phyloP scores from a whole-genome alignment of 208 protist species.

The Angomonas deanei region DNA sequence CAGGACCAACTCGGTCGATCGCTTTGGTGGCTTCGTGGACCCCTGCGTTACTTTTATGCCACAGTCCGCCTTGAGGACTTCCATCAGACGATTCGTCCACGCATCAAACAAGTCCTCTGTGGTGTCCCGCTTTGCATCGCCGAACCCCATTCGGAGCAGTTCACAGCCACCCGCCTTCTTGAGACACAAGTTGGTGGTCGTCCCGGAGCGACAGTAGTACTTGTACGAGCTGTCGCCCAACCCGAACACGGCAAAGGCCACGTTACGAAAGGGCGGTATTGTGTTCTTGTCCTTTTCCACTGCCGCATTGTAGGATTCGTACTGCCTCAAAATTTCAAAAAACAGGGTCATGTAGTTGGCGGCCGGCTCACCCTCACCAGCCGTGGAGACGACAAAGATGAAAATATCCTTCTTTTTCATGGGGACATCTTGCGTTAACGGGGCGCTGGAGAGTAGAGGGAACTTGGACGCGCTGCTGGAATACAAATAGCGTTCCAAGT shows the following conservation, averaged over 20 bases:
- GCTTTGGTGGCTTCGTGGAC: neutral
- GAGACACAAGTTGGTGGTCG: slow-evolving; percentile 38
- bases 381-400: slow-evolving; percentile 63
- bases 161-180: slow-evolving; percentile 49
- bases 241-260: slow-evolving; percentile 88
- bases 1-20: neutral
- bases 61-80: slow-evolving; percentile 27
- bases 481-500: slow-evolving; percentile 33
- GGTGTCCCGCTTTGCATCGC: slow-evolving; percentile 41
- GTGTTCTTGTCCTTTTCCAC: neutral
- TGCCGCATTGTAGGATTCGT: neutral
- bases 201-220: slow-evolving; percentile 82
- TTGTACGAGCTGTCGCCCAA: slow-evolving; percentile 96
- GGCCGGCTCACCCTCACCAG: slow-evolving; percentile 64
- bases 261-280: slow-evolving; percentile 29
- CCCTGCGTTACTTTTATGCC: slow-evolving; percentile 19
- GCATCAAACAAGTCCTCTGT: slow-evolving; percentile 71
- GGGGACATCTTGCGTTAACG: neutral
- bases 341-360: slow-evolving; percentile 56
- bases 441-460: slow-evolving; percentile 2
- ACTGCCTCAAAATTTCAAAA: slow-evolving; percentile 29
- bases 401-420: slow-evolving; percentile 13
- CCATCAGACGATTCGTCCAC: slow-evolving; percentile 55
- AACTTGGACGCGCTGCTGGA: neutral
- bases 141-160: slow-evolving; percentile 49